Base-by-base conservation (phyloP, 2,329 filamentous ascomycete species). In the Purpureocillium takamizusanense region DNA sequence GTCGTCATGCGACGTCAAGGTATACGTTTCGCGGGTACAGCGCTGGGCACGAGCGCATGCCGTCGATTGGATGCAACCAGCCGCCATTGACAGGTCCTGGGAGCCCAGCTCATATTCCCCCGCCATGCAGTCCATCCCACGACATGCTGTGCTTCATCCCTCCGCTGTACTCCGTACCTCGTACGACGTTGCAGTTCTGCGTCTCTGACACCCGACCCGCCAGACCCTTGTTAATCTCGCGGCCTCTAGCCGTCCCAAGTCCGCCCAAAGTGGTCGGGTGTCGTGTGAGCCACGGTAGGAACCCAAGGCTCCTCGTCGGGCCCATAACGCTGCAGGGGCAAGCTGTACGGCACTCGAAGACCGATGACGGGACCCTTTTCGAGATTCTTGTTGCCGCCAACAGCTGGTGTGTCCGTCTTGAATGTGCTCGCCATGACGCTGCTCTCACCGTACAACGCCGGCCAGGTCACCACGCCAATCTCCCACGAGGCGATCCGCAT, bases 401-500 rank as follows among this genome's bases (percentile, higher is more conserved):
- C 11, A 1, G n/a, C 27, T 2, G 80, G 77, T 16, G 46, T 53
- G 56, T 92, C 81, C 4, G 54, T 69, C 42, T 71, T 69, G 56
- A 89, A 90, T 1, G 75, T 76, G 2, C 78, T 77, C 2, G 82
- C 64, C 83, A 94, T 92, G 6, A 56, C 53, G 1, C 69, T 68
- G 0, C 54, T 56, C 17, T 68, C 58, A 8, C 61, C 59, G 23
- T 74, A 66, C 14, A 81, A 53, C 7, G 60, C 76, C 1, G 88
- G 87, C 85, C 87, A 94, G 1, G 94, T 72, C 34, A 94, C 55
- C 2, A 95, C 85, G 0, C 88, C 88, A 25, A 86, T 74, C 56
- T 95, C 88, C 66, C 82, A 95, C 23, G 85, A 92, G 41, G 82
- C 79, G 21, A 94, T 76, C 28, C 81, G 72, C 23, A 87, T 64